These are phyloP conservation scores for Paraconiothyrium brasiliense DNA, from an alignment of 2,329 filamentous ascomycete genomes.

Conservation along the genomic window DNA sequence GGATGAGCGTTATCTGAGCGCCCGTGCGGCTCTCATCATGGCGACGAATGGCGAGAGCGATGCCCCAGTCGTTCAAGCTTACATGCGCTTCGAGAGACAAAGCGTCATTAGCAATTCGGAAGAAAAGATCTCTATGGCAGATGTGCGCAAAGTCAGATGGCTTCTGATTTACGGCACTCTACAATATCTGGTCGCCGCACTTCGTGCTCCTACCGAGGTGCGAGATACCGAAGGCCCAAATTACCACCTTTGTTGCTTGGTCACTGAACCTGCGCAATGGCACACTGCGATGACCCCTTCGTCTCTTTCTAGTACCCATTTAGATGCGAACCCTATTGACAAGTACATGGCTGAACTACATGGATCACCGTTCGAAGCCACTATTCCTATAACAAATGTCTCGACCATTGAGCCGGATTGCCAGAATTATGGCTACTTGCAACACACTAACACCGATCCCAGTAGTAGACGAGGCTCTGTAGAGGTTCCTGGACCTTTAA, in stretches of 20 bases:
- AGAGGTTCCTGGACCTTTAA: conserved; percentile 42
- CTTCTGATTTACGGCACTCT: conserved; percentile 77
- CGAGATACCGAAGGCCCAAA: conserved; percentile 63
- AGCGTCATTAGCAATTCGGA: conserved; percentile 61
- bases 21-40: conserved; percentile 61
- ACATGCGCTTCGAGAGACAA: conserved; percentile 74
- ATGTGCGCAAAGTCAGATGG: conserved; percentile 82
- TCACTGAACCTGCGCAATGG: conserved; percentile 54
- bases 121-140: conserved; percentile 67
- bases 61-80: conserved; percentile 70
- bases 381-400: conserved; percentile 16
- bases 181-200: conserved; percentile 75
- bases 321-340: conserved; percentile 28
- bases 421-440: conserved; percentile 53
- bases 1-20: conserved; percentile 60
- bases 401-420: conserved; percentile 57
- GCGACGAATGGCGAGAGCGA: conserved; percentile 59
- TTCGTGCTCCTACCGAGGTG: conserved; percentile 69
- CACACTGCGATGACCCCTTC: conserved; percentile 27
- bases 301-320: conserved; percentile 23
- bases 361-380: conserved; percentile 10
- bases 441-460: conserved; percentile 30
- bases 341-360: conserved; percentile 24
- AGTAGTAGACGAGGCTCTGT: conserved; percentile 39
- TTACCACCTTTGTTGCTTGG: conserved; percentile 67